phyloP scores from a whole-genome alignment of 164 flowering plant genomes.

The Annona cherimola region DNA sequence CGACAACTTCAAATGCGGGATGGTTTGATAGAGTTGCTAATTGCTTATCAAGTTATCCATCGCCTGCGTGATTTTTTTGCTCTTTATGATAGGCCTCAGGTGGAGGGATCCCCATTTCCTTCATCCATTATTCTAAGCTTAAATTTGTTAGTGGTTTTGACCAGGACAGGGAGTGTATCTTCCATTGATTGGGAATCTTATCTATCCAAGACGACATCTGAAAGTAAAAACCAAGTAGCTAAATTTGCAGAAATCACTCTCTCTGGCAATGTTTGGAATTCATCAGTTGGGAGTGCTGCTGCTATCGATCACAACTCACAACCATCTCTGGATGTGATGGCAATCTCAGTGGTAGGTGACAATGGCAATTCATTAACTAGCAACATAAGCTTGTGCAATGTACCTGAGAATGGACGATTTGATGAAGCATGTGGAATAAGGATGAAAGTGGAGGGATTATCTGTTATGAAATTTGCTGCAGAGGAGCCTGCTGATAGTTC shows the following conservation, averaged over 20 bases:
- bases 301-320: constrained; percentile 26
- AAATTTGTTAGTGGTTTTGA: constrained; percentile 59
- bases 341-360: not conserved
- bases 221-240: constrained; percentile 19
- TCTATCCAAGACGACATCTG: constrained; percentile 17
- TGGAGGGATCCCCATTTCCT: constrained; percentile 92
- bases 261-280: constrained; percentile 19
- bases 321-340: constrained; percentile 15
- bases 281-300: constrained; percentile 13
- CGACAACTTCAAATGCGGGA: constrained; percentile 74
- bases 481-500: constrained; percentile 15
- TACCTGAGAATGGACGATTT: constrained; percentile 38
- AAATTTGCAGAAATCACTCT: constrained; percentile 17
- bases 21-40: constrained; percentile 73
- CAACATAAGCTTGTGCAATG: constrained; percentile 22
- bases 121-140: constrained; percentile 73
- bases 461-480: constrained; percentile 16
- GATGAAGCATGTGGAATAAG: constrained; percentile 24
- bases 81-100: constrained; percentile 87
- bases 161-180: constrained; percentile 37
- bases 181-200: constrained; percentile 60
- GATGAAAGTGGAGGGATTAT: constrained; percentile 11
- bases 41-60: constrained; percentile 80
- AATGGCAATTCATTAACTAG: not conserved
- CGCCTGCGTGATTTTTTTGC: constrained; percentile 89